Percentiles rank a stretch among this genome's conserved stretches.
These are phyloP conservation scores for Toxoplasma gondii DNA, from an alignment of 169 alveolate genomes.

Conservation along the genomic window DNA sequence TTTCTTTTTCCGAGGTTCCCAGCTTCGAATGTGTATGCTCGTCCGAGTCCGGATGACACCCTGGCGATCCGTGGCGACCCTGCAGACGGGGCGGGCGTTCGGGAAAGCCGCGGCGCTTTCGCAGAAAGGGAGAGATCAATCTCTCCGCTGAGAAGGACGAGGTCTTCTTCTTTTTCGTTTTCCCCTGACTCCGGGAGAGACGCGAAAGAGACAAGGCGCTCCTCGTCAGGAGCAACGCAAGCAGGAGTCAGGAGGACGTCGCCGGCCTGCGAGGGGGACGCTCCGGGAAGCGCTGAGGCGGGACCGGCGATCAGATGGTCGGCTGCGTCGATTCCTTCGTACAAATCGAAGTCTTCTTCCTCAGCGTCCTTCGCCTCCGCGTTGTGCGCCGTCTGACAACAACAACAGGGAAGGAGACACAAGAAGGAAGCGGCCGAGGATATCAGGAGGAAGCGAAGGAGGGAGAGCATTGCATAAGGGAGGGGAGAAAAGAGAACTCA, in stretches of 20 bases:
- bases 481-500: too few species aligned
- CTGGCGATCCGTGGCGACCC: not conserved
- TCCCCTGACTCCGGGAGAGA: not conserved
- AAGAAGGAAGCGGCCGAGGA: too few species aligned
- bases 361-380: not conserved
- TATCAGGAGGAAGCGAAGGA: too few species aligned
- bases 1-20: not conserved
- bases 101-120: not conserved
- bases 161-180: not conserved
- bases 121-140: not conserved
- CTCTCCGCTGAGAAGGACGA: not conserved
- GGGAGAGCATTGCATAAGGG: too few species aligned
- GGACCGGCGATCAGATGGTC: not conserved
- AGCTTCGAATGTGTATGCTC: not conserved
- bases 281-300: not conserved
- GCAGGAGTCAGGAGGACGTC: not conserved
- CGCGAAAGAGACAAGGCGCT: not conserved
- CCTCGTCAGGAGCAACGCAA: not conserved
- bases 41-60: not conserved
- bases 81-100: too few species aligned
- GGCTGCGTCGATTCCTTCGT: conserved; percentile 4
- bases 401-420: too few species aligned
- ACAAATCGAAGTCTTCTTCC: conserved; percentile 15
- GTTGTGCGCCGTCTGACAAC: too few species aligned
- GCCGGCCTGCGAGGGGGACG: not conserved